These are phyloP conservation scores for Botrytis fragariae DNA, from an alignment of 2,329 filamentous ascomycete genomes.

Conservation along the genomic window DNA sequence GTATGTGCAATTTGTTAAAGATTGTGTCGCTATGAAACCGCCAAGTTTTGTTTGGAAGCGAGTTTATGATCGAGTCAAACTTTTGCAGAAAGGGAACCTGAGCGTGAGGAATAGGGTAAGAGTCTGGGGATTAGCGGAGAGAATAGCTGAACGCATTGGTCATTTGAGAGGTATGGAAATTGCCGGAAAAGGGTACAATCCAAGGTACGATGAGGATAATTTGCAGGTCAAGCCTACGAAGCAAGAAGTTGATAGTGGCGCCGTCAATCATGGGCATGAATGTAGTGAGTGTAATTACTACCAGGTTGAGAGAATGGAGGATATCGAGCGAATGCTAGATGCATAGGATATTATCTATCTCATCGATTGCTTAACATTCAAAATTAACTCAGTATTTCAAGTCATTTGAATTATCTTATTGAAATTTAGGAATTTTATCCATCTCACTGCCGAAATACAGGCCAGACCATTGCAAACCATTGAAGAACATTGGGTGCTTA, in stretches of 20 bases:
- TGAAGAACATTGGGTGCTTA: not conserved
- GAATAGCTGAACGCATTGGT: conserved; percentile 20
- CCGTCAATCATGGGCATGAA: not conserved
- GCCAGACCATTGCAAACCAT: not conserved
- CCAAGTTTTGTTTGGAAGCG: conserved; percentile 18
- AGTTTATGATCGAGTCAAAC: conserved; percentile 18
- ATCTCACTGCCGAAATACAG: not conserved
- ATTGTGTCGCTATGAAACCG: not conserved
- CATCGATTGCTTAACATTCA: not conserved
- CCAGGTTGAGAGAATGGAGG: not conserved
- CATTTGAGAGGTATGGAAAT: not conserved
- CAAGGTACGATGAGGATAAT: not conserved
- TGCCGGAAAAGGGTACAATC: not conserved
- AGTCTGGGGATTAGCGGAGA: conserved; percentile 15
- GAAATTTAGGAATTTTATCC: not conserved
- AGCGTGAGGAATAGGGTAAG: conserved; percentile 20
- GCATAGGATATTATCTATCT: not conserved
- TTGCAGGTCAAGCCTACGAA: not conserved
- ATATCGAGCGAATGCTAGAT: not conserved
- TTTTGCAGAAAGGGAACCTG: conserved; percentile 13
- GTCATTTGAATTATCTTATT: not conserved
- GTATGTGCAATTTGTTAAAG: conserved; percentile 16
- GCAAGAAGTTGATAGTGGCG: not conserved
- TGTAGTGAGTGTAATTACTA: not conserved
- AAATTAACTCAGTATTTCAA: not conserved